Percentiles rank a stretch among this genome's conserved stretches.
Evolutionary conservation across 163 green algal genomes (phyloP).

Genomic region (Scenedesmus sp.): DNA sequence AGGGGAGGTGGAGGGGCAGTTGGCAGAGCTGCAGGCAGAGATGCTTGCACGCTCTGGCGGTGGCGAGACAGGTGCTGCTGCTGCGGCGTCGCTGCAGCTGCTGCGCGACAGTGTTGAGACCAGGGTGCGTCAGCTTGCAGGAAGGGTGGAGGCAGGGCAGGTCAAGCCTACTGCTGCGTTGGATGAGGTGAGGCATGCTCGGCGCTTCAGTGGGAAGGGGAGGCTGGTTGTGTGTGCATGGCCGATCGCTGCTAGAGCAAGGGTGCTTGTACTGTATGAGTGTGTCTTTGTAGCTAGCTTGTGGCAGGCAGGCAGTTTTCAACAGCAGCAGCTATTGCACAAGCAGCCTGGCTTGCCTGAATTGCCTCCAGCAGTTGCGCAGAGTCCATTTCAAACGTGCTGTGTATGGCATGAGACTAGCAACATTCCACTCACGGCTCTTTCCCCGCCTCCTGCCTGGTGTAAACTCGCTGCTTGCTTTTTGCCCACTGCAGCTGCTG

Average conservation of each 20-base stretch:
- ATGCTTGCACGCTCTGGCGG: not conserved
- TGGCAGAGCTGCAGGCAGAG: not conserved
- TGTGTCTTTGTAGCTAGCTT: too few species aligned
- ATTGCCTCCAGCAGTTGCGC: too few species aligned
- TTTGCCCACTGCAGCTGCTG: not conserved
- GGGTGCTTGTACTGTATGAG: too few species aligned
- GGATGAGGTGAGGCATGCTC: not conserved
- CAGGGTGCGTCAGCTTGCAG: not conserved
- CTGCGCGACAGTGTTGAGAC: not conserved
- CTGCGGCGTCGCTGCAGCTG: not conserved
- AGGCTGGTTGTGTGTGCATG: not conserved
- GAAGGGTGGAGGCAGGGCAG: not conserved
- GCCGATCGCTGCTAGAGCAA: too few species aligned
- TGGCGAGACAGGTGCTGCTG: not conserved
- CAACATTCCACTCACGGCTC: too few species aligned
- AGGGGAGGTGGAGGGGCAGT: not conserved
- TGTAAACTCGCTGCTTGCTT: not conserved
- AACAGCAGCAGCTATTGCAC: too few species aligned
- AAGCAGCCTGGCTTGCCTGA: too few species aligned
- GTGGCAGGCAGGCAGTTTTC: too few species aligned
- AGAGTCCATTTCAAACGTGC: too few species aligned
- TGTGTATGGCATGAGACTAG: too few species aligned
- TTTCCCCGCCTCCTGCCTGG: too few species aligned
- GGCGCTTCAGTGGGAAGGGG: not conserved
- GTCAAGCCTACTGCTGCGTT: not conserved